Conservation (phyloP, 139 green algal species). For the Trebouxia sp. region DNA sequence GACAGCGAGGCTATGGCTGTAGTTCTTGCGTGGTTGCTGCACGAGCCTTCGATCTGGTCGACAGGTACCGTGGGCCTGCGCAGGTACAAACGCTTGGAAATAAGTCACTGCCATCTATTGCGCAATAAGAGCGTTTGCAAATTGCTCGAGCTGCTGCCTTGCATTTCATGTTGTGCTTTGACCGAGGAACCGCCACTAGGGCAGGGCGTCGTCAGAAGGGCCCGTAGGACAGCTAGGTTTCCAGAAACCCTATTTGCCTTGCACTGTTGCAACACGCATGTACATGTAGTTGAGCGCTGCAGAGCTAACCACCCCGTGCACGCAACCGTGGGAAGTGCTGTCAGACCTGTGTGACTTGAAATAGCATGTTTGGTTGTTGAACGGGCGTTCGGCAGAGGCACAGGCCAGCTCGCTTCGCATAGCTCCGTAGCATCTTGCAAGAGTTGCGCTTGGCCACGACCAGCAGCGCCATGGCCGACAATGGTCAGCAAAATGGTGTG, state of each 20-base stretch:
- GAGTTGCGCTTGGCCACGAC: neutral
- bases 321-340: too few relatives aligned
- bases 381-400: too few relatives aligned
- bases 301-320: neutral
- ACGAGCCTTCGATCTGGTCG: neutral
- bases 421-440: too few relatives aligned
- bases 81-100: neutral
- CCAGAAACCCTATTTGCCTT: neutral
- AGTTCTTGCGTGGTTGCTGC: neutral
- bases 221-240: neutral
- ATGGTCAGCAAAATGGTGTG: constrained; percentile 34
- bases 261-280: too few relatives aligned
- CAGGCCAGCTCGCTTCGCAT: too few relatives aligned
- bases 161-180: neutral
- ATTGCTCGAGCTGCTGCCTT: neutral
- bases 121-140: neutral
- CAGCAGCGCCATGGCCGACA: constrained; percentile 13
- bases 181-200: neutral
- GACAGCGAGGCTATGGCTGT: constrained; percentile 1
- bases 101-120: neutral
- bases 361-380: neutral
- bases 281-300: neutral
- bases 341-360: neutral
- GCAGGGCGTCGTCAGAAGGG: neutral
- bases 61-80: neutral